Percentiles rank a stretch among this genome's conserved stretches.
Conservation (phyloP, 2,329 filamentous ascomycete genomes). For the Bipolaris gigantea region DNA sequence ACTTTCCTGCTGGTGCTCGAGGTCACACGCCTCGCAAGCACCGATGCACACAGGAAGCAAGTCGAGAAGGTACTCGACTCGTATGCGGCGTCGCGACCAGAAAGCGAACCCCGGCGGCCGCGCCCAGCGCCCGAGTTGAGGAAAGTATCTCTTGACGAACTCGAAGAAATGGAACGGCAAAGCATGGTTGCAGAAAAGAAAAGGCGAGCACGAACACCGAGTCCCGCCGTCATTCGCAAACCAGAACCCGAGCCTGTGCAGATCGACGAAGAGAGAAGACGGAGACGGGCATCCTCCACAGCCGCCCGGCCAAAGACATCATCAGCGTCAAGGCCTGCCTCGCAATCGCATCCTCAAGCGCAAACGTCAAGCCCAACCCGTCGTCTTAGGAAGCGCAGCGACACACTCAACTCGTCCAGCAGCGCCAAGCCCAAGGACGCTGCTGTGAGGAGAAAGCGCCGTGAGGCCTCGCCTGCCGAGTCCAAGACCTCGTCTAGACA, state of each 20-base stretch:
- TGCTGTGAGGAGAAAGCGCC: constrained; percentile 8
- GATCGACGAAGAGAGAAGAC: constrained; percentile 6
- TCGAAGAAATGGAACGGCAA: constrained; percentile 10
- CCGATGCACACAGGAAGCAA: constrained; percentile 29
- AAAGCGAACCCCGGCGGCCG: background rate
- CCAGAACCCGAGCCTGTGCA: constrained; percentile 1
- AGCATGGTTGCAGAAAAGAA: constrained; percentile 1
- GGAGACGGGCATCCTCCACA: constrained; percentile 2
- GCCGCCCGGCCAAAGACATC: background rate
- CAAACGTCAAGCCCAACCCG: constrained; percentile 11
- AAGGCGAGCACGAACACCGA: constrained; percentile 4
- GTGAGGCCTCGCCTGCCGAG: constrained; percentile 14
- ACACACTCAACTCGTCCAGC: constrained; percentile 23
- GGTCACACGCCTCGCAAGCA: constrained; percentile 23
- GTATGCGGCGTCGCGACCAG: constrained; percentile 17
- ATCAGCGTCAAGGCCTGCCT: background rate
- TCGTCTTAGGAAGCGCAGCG: constrained; percentile 25
- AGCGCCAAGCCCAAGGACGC: constrained; percentile 15
- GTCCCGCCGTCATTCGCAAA: constrained; percentile 7
- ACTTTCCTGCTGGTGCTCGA: constrained; percentile 29
- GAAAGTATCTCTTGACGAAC: constrained; percentile 1
- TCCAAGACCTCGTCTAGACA: constrained; percentile 13
- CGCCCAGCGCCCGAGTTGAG: background rate
- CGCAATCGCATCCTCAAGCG: constrained; percentile 1
- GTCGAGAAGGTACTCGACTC: constrained; percentile 27